A percentile compares a stretch with the other conserved stretches of the same genome.
These are phyloP conservation scores for Termitomyces sp. DNA, from an alignment of 768 basidiomycete species.

Conservation along the genomic window DNA sequence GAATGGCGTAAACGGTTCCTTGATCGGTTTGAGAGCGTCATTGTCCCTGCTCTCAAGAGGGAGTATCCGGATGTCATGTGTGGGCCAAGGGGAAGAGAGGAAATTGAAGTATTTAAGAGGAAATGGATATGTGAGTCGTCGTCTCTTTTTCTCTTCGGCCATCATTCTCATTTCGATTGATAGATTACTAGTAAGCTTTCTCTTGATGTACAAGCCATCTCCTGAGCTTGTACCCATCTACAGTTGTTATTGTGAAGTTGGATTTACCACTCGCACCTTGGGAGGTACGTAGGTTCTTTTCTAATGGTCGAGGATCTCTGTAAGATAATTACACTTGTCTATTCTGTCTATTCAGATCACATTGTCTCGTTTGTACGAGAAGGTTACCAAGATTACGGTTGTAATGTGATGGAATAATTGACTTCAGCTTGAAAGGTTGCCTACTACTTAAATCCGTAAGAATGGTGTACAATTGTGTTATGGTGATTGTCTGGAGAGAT, in stretches of 20 bases:
- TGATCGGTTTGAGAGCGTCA: constrained; percentile 47
- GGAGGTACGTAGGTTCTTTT: not conserved
- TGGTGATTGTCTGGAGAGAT: not conserved
- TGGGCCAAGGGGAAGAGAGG: not conserved
- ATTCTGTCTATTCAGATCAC: constrained; percentile 36
- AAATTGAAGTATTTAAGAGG: not conserved
- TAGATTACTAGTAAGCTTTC: not conserved
- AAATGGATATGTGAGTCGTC: not conserved
- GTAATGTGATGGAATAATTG: constrained; percentile 33
- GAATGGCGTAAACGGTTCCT: constrained; percentile 69
- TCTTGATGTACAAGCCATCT: no score
- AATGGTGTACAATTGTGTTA: not conserved
- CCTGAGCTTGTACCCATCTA: not conserved
- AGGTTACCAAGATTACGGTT: constrained; percentile 55
- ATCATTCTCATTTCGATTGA: not conserved
- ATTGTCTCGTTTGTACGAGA: constrained; percentile 63
- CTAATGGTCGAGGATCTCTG: no score
- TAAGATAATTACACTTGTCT: not conserved
- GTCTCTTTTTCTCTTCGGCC: not conserved
- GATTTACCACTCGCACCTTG: not conserved
- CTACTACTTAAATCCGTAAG: not conserved
- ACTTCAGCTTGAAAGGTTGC: not conserved
- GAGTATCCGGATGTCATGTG: not conserved
- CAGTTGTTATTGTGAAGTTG: constrained; percentile 1
- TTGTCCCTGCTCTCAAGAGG: constrained; percentile 45